These are phyloP conservation scores for Trametes cingulata DNA, from an alignment of 768 basidiomycete genomes.

Conservation along the genomic window DNA sequence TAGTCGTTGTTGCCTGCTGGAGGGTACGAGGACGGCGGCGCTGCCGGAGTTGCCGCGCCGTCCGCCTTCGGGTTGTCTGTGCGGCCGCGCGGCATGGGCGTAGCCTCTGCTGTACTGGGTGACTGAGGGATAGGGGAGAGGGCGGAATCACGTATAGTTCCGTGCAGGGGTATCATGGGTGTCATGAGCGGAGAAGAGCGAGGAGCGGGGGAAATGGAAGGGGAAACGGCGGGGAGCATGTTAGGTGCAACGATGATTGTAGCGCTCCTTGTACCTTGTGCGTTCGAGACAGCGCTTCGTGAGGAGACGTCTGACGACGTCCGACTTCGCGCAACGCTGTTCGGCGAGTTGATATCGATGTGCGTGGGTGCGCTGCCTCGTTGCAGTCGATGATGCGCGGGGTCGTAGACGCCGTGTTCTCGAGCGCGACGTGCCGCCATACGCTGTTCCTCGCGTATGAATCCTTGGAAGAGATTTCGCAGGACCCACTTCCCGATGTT, in stretches of 20 bases:
- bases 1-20: conserved; percentile 44
- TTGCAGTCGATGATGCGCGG: conserved; percentile 25
- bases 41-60: background rate
- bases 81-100: conserved; percentile 22
- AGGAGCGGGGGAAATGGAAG: conserved; percentile 43
- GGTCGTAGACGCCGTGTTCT: conserved; percentile 21
- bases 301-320: conserved; percentile 33
- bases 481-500: conserved; percentile 93
- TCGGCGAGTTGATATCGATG: conserved; percentile 28
- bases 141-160: conserved; percentile 21
- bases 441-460: conserved; percentile 69
- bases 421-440: conserved; percentile 28
- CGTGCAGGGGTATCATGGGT: conserved; percentile 51
- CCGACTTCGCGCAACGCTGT: conserved; percentile 25
- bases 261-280: conserved; percentile 28
- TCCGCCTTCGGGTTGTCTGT: background rate
- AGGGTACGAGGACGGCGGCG: conserved; percentile 5
- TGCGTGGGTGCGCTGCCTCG: conserved; percentile 28
- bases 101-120: conserved; percentile 23
- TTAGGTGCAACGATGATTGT: conserved; percentile 63
- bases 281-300: conserved; percentile 7
- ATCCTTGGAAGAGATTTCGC: conserved; percentile 79
- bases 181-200: conserved; percentile 58
- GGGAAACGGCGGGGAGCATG: conserved; percentile 66
- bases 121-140: conserved; percentile 33